Conservation (phyloP, 2,329 filamentous ascomycete genomes). For the Colletotrichum graminicola region DNA sequence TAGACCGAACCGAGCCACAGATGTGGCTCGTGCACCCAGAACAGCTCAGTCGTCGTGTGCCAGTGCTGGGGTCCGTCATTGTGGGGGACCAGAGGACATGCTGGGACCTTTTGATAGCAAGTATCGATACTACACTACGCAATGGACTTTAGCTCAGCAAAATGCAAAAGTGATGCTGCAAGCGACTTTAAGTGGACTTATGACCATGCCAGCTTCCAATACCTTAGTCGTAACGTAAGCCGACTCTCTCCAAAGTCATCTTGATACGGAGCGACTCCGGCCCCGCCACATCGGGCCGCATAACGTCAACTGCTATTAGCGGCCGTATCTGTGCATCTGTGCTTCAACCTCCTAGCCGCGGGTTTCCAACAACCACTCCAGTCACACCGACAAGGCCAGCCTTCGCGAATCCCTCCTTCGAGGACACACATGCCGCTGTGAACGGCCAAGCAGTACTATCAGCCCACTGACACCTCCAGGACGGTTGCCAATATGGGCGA, state of each 20-base stretch:
- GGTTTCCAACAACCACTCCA: constrained; percentile 9
- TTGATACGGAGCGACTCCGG: constrained; percentile 18
- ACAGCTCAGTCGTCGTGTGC: background rate
- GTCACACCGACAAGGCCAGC: constrained; percentile 22
- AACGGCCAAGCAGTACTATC: background rate
- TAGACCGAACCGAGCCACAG: constrained; percentile 2
- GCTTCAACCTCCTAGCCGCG: constrained; percentile 26
- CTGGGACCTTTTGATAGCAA: background rate
- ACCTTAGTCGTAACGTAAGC: background rate
- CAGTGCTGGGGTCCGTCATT: constrained; percentile 23
- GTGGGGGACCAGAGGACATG: constrained; percentile 3
- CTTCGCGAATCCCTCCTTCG: background rate
- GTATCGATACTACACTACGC: background rate
- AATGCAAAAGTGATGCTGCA: background rate
- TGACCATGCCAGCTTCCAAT: background rate
- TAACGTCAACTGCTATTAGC: constrained; percentile 31
- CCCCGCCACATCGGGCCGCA: constrained; percentile 33
- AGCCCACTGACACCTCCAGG: background rate
- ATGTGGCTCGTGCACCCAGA: constrained; percentile 14
- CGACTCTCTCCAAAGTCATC: background rate
- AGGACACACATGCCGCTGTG: background rate
- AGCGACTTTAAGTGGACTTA: no score
- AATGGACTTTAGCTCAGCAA: background rate
- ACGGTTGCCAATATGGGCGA: constrained; percentile 64
- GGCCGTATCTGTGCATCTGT: constrained; percentile 32